phyloP scores from a whole-genome alignment of 2,329 filamentous ascomycete genomes.

The Trichoderma sp. region DNA sequence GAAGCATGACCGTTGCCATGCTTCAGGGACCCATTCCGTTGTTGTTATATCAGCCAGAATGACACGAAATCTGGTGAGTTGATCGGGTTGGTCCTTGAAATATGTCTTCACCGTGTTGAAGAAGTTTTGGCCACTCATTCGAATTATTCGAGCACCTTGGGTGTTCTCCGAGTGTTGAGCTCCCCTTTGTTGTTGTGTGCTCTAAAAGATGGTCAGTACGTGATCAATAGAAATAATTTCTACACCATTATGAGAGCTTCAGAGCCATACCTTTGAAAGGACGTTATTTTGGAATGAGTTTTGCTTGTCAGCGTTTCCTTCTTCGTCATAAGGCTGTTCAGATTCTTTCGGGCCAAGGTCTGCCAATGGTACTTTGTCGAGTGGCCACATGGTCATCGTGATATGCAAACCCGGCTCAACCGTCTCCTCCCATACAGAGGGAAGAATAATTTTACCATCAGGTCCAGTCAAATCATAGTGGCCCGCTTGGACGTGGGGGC shows the following conservation, averaged over 20 bases:
- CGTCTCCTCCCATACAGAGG: constrained; percentile 74
- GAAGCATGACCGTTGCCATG: background rate
- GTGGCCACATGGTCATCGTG: constrained; percentile 60
- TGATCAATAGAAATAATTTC: no score
- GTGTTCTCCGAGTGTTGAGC: background rate
- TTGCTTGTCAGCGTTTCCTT: no score
- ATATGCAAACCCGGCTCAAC: constrained; percentile 66
- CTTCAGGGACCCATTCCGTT: background rate
- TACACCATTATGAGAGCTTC: no score
- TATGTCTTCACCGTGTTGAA: rapidly evolving
- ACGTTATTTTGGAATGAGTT: background rate
- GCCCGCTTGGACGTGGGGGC: constrained; percentile 71
- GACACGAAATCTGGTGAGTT: background rate
- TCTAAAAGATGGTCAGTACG: no score
- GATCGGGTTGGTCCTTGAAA: background rate
- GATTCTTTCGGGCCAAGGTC: constrained; percentile 17
- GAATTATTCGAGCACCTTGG: background rate
- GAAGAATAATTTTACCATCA: constrained; percentile 78
- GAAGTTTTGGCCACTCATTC: background rate
- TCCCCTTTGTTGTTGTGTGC: background rate
- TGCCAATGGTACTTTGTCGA: constrained; percentile 42
- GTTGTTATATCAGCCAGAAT: background rate
- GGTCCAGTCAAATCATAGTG: constrained; percentile 80
- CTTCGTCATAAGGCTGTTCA: no score
- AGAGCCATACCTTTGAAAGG: background rate